phyloP scores from a whole-genome alignment of 179 eudicot species.

The Silene noctiflora region DNA sequence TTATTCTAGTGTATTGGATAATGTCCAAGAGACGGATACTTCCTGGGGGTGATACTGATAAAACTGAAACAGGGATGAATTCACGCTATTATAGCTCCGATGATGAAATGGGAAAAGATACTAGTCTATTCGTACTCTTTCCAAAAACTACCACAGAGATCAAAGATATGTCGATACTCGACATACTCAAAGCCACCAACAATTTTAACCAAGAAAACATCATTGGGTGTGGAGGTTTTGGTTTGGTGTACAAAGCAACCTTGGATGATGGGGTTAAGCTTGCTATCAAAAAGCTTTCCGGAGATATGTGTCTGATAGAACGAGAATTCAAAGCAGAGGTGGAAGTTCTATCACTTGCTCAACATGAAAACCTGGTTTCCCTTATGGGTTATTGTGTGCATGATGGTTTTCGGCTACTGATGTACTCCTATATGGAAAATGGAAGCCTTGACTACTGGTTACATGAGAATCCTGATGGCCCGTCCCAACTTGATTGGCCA shows the following conservation, averaged over 20 bases:
- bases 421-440: conserved; percentile 90
- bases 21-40: conserved; percentile 65
- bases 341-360: conserved; percentile 78
- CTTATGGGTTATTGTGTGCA: conserved; percentile 87
- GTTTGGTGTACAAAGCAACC: conserved; percentile 87
- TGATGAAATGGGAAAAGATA: conserved; percentile 46
- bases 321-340: conserved; percentile 95
- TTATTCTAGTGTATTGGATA: conserved; percentile 48
- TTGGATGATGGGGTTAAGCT: conserved; percentile 60
- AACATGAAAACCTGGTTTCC: conserved; percentile 76
- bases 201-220: conserved; percentile 87
- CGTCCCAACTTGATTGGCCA: conserved; percentile 76
- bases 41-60: conserved; percentile 52
- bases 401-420: conserved; percentile 66
- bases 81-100: conserved; percentile 47
- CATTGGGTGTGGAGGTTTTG: conserved; percentile 92
- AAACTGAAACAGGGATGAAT: conserved; percentile 37
- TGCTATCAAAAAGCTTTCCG: conserved; percentile 84
- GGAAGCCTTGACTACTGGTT: conserved; percentile 97
- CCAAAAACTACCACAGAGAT: conserved; percentile 47
- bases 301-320: conserved; percentile 89
- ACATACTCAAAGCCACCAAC: conserved; percentile 77
- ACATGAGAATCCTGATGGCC: conserved; percentile 78
- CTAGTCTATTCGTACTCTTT: conserved; percentile 62
- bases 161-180: conserved; percentile 60